Percentiles rank a stretch among this genome's conserved stretches.
Conservation (phyloP, 2,329 filamentous ascomycete species). For the Lasiodiplodia hormozganensis region DNA sequence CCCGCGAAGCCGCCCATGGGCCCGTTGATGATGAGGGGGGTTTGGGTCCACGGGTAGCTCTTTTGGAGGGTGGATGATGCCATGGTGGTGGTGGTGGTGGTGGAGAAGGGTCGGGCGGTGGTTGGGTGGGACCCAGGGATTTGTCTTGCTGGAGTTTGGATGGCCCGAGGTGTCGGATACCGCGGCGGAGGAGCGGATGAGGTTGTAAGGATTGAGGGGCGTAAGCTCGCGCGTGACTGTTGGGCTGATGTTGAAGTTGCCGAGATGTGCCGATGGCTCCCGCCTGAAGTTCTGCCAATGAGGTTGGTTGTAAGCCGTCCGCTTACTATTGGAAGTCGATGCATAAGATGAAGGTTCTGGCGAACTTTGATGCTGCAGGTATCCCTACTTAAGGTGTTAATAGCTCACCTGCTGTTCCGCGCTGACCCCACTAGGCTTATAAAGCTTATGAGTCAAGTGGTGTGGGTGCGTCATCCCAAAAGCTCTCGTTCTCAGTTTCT, state of each 20-base stretch:
- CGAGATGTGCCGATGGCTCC: too few species aligned
- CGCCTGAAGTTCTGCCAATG: too few species aligned
- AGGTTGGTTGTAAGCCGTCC: too few species aligned
- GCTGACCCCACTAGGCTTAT: not conserved
- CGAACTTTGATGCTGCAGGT: too few species aligned
- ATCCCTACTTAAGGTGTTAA: not conserved
- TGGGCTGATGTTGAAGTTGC: too few species aligned
- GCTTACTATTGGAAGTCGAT: too few species aligned
- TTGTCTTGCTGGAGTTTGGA: too few species aligned
- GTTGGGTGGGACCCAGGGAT: not conserved
- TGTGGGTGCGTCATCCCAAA: not conserved
- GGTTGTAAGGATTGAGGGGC: too few species aligned
- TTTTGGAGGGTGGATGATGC: slow-evolving; percentile 3
- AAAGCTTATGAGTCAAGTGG: not conserved
- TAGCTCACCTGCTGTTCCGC: not conserved
- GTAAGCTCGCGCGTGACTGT: too few species aligned
- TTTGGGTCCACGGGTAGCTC: slow-evolving; percentile 13
- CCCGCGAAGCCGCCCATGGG: slow-evolving; percentile 22
- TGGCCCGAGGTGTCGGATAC: too few species aligned
- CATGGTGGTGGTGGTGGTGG: not conserved
- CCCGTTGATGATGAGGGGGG: slow-evolving; percentile 8
- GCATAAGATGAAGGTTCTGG: too few species aligned
- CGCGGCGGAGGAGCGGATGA: too few species aligned
- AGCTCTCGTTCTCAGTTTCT: not conserved
- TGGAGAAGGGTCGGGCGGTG: not conserved